Evolutionary conservation across 257 asterid genomes (phyloP).

Genomic region (Parsonsia alboflavescens): DNA sequence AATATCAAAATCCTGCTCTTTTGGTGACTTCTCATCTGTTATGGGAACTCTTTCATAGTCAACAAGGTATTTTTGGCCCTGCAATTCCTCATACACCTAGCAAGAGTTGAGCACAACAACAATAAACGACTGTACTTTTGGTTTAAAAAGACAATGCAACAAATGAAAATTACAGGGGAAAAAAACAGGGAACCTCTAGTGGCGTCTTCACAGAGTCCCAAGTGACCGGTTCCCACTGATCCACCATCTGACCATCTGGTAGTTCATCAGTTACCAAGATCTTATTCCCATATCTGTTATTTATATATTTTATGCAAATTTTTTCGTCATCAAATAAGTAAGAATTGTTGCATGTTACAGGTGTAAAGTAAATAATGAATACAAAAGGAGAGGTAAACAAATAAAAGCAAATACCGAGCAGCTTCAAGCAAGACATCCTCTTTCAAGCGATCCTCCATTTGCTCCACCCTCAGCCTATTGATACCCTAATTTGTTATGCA

Average conservation of each 20-base stretch:
- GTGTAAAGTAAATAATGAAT: neutral
- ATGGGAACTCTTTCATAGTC: constrained; percentile 94
- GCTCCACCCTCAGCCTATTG: constrained; percentile 94
- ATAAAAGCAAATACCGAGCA: constrained; percentile 50
- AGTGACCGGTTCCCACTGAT: constrained; percentile 97
- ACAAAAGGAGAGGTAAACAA: constrained; percentile 13
- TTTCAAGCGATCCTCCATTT: constrained; percentile 96
- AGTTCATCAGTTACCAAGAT: constrained; percentile 97
- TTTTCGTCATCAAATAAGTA: constrained; percentile 3
- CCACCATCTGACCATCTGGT: constrained; percentile 99
- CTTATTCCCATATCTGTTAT: constrained; percentile 88
- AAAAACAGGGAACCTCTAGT: constrained; percentile 52
- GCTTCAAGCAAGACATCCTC: constrained; percentile 87
- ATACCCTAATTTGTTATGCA: constrained; percentile 85
- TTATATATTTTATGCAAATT: constrained; percentile 25
- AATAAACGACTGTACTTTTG: constrained; percentile 14
- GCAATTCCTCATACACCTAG: constrained; percentile 87
- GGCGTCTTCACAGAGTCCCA: constrained; percentile 84
- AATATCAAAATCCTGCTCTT: constrained; percentile 94
- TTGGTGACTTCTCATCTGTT: constrained; percentile 95
- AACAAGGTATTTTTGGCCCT: constrained; percentile 66
- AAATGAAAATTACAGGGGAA: neutral
- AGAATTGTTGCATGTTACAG: neutral
- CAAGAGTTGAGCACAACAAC: constrained; percentile 25
- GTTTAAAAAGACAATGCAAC: neutral